Evolutionary conservation across 768 basidiomycete genomes (phyloP), one percentile per base, ranked within the genome.

Genomic region (Suillus decipiens): DNA sequence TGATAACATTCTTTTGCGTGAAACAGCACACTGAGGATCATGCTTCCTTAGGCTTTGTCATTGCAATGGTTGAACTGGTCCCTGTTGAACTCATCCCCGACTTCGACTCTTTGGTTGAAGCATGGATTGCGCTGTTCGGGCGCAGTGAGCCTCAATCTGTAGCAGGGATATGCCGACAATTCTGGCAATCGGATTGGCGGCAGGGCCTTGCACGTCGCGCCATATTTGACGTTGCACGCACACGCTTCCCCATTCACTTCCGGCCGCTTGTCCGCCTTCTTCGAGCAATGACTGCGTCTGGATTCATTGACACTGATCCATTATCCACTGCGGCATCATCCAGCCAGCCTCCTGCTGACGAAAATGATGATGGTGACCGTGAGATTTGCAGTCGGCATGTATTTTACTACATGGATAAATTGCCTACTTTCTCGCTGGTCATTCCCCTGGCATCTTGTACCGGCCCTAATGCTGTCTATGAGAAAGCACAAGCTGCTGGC

Each of bases 191-290:
- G 1, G 93, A 95, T 70, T 91, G 87, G 86, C 78, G 85, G 43
- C 79, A 82, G 42, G 86, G 86, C 54, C 81, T 83, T 4, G 77
- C 87, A 22, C 90, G 94, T 36, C 85, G 90, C 33, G 90, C 91
- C 41, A 84, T 96, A 57, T 84, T 98, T 61, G 93, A 95, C 64
- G 87, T 93, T 28, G 86, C 90, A 8, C 84, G 90, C 3, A 84
- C 90, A 10, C 85, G 92, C 2, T 98, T 95, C 75, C 95, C 95
- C 2, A 83, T 93, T 36, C 88, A 93, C 61, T 82, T 90, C 65
- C 80, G 81, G 31, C 86, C 88, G 0, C 83, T 96, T 24, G 72
- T 92, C 45, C 83, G 84, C 22, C 81, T 96, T 8, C 81, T 95
- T 1, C 85, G 91, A 9, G 81, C 93, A 1, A 86, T 96, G 83